phyloP scores from a whole-genome alignment of 352 stramenopile species.

The Globisporangium cystogenes region DNA sequence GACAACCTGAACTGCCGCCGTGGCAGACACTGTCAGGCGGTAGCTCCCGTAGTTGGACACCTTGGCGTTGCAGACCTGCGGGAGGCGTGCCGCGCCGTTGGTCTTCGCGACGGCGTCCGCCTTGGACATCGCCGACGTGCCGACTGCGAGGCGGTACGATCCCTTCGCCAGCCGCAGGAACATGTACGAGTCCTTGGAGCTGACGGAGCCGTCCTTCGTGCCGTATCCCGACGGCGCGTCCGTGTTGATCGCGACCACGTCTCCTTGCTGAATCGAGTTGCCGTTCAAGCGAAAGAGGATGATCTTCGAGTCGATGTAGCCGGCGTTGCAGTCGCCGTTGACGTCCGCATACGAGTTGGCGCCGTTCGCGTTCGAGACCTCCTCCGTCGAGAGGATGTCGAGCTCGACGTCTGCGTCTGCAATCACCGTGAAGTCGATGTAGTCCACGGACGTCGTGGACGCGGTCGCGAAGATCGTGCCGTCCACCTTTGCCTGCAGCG shows the following conservation, averaged over 20 bases:
- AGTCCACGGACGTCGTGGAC: constrained; percentile 53
- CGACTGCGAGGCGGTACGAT: constrained; percentile 53
- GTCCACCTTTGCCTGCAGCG: constrained; percentile 29
- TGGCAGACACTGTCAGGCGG: constrained; percentile 43
- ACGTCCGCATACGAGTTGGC: constrained; percentile 37
- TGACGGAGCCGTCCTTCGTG: constrained; percentile 42
- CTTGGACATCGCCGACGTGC: constrained; percentile 41
- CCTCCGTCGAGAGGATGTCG: constrained; percentile 64
- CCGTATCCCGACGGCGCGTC: constrained; percentile 41
- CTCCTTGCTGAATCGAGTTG: constrained; percentile 13
- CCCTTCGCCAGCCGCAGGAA: constrained; percentile 28
- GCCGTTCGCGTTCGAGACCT: constrained; percentile 10
- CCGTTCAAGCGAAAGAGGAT: constrained; percentile 37
- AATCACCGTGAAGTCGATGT: constrained; percentile 50
- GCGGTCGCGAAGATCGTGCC: constrained; percentile 57
- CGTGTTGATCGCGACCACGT: constrained; percentile 35
- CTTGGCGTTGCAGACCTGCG: constrained; percentile 37
- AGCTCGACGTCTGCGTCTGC: constrained; percentile 38
- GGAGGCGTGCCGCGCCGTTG: constrained; percentile 27
- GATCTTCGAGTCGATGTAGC: constrained; percentile 57
- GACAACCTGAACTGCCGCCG: constrained; percentile 20
- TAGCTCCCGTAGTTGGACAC: constrained; percentile 71
- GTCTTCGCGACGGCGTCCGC: constrained; percentile 30
- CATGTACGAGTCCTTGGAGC: constrained; percentile 50
- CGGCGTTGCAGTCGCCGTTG: constrained; percentile 66